These are phyloP conservation scores for Crithidia sp. DNA, from an alignment of 208 protist genomes.

Conservation along the genomic window DNA sequence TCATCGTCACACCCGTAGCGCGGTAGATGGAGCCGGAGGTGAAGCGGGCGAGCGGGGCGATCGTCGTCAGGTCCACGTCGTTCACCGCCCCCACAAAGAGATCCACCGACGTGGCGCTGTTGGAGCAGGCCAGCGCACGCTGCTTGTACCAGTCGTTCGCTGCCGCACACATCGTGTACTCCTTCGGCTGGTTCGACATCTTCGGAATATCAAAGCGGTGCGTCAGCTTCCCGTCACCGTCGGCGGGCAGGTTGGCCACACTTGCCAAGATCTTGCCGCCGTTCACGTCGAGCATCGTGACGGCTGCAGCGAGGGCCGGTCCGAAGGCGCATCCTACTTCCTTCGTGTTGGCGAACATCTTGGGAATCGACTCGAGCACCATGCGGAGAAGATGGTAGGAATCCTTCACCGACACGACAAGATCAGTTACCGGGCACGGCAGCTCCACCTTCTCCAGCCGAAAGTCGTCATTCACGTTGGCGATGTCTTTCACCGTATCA, in stretches of 20 bases:
- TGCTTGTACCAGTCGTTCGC: conserved; percentile 96
- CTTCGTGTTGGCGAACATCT: conserved; percentile 65
- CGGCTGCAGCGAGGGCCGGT: conserved; percentile 90
- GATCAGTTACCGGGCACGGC: conserved; percentile 69
- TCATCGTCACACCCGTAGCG: conserved; percentile 56
- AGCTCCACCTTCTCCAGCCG: conserved; percentile 83
- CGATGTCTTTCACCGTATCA: conserved; percentile 80
- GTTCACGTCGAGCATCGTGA: conserved; percentile 81
- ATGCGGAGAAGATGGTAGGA: conserved; percentile 67
- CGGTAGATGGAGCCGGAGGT: conserved; percentile 81
- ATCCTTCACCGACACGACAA: conserved; percentile 83
- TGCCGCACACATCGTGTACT: conserved; percentile 88
- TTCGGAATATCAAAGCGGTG: conserved; percentile 84
- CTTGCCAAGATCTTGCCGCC: conserved; percentile 95
- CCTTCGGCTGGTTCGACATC: conserved; percentile 78
- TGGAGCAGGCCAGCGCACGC: conserved; percentile 90
- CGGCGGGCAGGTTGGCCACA: conserved; percentile 83
- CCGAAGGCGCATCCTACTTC: conserved; percentile 92
- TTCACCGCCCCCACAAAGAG: conserved; percentile 75
- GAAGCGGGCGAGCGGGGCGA: conserved; percentile 84
- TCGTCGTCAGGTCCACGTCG: conserved; percentile 92
- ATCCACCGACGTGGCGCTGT: conserved; percentile 94
- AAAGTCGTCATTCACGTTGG: conserved; percentile 86
- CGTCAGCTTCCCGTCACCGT: conserved; percentile 87
- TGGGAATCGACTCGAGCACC: conserved; percentile 77